Evolutionary conservation across 2,329 filamentous ascomycete species (phyloP), one percentile per base, ranked within the genome.

Genomic region (Diaporthe citri): DNA sequence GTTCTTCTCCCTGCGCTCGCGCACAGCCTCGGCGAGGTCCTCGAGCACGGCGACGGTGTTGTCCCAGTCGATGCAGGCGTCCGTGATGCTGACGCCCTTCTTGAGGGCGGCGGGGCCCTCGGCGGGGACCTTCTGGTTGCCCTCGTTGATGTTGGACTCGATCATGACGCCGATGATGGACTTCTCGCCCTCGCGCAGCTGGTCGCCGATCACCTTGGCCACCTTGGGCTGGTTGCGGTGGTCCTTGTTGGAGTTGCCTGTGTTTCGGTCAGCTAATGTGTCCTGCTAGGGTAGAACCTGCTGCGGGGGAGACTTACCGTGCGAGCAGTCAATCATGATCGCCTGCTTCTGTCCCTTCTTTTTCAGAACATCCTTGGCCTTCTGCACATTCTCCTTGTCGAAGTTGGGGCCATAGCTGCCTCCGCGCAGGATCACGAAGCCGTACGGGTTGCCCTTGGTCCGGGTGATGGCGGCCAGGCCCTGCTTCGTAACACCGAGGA

Each of bases 241-340:
- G 88, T 98, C 92, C 88, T 99, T 99, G 85, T 94, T 95, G 28
- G 96, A 98, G 88, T 99, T 99, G 74, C 97, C 94, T 95, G 74
- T 17, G 2, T 36, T 17, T 1, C 12, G 2, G 13, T 69, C 41
- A 81, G 66, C 80, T 59, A 36, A 13, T 51, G 15, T 57, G 41
- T 57, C 31, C 31, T 10, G 70, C 17, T 51, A 36, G 34, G 15
- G 36, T 12, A 31, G 4, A 12, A 12, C 9, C n/a, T 31, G 6
- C 22, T 34, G 25, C 72, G 25, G 31, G 31, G 13, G 13, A 56
- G 3, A 83, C 90, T 74, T 87, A 95, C 94, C 97, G 83, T 99
- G 97, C 31, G 96, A 98, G 89, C 97, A 99, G 86, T 99, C 97
- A 75, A 99, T 92, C 97, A 99, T 99, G 86, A 99, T 93, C 77